Evolutionary conservation across 2,329 filamentous ascomycete species (phyloP).

Genomic region (Neurospora sp.): DNA sequence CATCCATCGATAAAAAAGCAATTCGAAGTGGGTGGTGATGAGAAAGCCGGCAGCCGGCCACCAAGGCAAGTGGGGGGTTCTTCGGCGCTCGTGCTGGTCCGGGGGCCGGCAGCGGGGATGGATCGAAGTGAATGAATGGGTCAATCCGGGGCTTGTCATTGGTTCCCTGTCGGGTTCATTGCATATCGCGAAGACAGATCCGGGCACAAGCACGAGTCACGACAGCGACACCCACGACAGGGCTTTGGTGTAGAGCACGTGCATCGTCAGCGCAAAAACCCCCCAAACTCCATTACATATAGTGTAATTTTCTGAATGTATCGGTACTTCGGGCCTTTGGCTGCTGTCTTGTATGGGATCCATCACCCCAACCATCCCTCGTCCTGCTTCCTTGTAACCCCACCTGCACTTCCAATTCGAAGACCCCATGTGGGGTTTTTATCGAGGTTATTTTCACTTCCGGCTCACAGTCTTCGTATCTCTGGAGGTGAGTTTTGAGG

Average conservation of each 20-base stretch:
- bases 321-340: neutral
- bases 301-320: neutral
- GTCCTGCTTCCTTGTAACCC: neutral
- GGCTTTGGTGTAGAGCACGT: neutral
- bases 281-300: neutral
- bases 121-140: neutral
- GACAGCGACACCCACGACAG: neutral
- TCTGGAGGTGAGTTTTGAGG: neutral
- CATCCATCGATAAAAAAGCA: neutral
- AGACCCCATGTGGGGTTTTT: neutral
- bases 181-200: neutral
- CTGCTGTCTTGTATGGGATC: neutral
- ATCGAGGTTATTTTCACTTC: neutral
- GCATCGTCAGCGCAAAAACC: neutral
- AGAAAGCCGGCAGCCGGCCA: neutral
- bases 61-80: neutral
- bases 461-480: neutral
- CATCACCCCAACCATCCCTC: neutral
- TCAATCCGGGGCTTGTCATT: neutral
- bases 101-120: neutral
- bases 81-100: neutral
- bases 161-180: neutral
- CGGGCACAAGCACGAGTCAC: neutral
- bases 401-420: neutral
- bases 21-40: neutral